Evolutionary conservation across 1,284 basidiomycete genomes (phyloP), one percentile per base, ranked within the genome.

Genomic region (Sporisorium exsertum): DNA sequence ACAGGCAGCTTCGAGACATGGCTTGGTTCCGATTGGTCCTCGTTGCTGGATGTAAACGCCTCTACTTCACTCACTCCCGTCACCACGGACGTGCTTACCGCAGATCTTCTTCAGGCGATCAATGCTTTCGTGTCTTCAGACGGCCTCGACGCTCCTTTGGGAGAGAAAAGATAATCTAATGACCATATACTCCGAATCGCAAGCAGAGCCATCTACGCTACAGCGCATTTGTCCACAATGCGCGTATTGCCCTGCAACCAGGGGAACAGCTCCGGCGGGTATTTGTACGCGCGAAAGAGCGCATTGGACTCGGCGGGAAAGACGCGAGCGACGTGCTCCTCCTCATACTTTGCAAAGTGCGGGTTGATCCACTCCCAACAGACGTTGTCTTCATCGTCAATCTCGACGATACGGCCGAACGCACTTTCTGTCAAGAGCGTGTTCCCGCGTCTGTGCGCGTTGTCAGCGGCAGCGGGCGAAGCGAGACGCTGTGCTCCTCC

Each of bases 321-420:
- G 18, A 51, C 29, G 29, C 32, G 15, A n/a, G 29, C 29, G 5
- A 51, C 49, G 32, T 51, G 49, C 29, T 51, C 49, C 27, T 51
- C 49, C 18, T 51, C 49, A n/a, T 51, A 51, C 49, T 51, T 51
- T n/a, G 49, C 49, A 29, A 51, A 51, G n/a, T 51, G 49, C 29
- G 49, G 49, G n/a, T 51, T 51, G 49, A 51, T 51, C 49, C 49
- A 51, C n/a, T 51, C 29, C 49, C 49, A 51, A 18, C 49, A 51
- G 29, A 51, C 49, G n/a, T 51, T 51, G 49, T 51, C 49, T 32
- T 51, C 49, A 10, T 51, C 49, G 29, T 51, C 49, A 10, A 51
- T 51, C 29, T 51, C 49, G 49, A 51, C 29, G 32, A 51, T 51
- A n/a, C 49, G 49, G 9, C 49, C 49, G 27, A 51, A 51, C 7